Evolutionary conservation across 306 rosid species (phyloP).

Genomic region (Hippophae tibetana): DNA sequence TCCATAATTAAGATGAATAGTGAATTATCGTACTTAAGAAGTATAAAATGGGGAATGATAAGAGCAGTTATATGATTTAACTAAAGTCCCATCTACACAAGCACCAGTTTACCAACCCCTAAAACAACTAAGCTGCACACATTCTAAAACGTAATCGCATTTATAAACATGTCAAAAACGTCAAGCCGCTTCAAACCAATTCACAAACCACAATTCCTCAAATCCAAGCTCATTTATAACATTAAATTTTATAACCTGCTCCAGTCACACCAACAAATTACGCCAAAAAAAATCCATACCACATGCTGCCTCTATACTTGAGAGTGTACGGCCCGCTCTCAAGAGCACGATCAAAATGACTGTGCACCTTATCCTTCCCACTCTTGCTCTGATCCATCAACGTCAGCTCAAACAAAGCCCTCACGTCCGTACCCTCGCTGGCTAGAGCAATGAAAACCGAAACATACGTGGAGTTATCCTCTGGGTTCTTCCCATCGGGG

Average conservation of each 20-base stretch:
- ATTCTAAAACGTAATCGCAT: too few relatives aligned
- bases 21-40: too few relatives aligned
- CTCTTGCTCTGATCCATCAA: constrained; percentile 64
- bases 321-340: constrained; percentile 88
- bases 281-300: constrained; percentile 30
- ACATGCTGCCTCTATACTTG: constrained; percentile 93
- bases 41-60: too few relatives aligned
- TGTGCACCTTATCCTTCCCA: constrained; percentile 75
- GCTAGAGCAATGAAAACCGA: constrained; percentile 85
- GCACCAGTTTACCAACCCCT: too few relatives aligned
- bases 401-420: constrained; percentile 75
- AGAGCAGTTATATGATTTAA: too few relatives aligned
- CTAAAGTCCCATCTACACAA: too few relatives aligned
- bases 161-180: too few relatives aligned
- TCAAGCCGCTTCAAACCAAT: neutral
- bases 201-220: constrained; percentile 15
- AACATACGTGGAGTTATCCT: constrained; percentile 66
- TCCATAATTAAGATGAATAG: too few relatives aligned
- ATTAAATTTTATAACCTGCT: neutral
- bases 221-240: neutral
- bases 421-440: constrained; percentile 76
- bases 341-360: constrained; percentile 84
- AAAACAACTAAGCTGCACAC: too few relatives aligned
- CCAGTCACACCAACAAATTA: neutral
- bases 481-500: constrained; percentile 87